Base-by-base conservation (phyloP, 1,284 basidiomycete species). In the Puccinia horiana region DNA sequence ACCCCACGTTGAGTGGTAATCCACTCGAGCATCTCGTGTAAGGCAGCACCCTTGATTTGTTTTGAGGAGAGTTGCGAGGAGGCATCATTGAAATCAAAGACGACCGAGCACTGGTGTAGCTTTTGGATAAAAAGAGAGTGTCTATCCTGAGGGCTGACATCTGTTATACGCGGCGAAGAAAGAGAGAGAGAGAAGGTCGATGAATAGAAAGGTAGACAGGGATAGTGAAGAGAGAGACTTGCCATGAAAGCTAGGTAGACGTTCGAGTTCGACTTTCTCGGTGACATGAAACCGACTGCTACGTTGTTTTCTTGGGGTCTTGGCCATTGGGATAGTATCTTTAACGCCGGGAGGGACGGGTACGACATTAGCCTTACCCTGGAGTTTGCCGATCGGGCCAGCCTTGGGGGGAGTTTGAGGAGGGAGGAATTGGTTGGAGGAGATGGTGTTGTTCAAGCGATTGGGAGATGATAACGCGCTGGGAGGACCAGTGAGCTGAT, bases 71-170 rank as follows among this genome's bases (percentile, higher is more conserved):
- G 91, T 86, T 99, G 97, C 58, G 93, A 90, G 86, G 94, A 96
- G 72, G 96, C 93, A 87, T 99, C 97, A 87, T 98, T 99, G 88
- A 99, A 99, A 88, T 99, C 97, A 87, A 99, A 99, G 32, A 99
- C 89, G 83, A 98, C 95, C 80, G 93, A 93, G 88, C 96, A 98
- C 87, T 99, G 97, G 87, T 93, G 92, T 76, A 99, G 90, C 88
- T 99, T 99, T 88, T 91, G 94, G 85, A 99, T 90, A 87, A 99
- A 99, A 49, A 99, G 90, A 83, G 93, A 92, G 67, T 94, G 91
- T 63, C 96, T 92, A 86, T 98, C 96, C 84, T 90, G 91, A 0
- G 93, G 92, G 74, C 94, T 91, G 1, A 94, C 96, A 89, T 99
- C 97, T 96, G 87, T 63, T 40, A 32, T 3, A 37, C 29, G 40